Evolutionary conservation across 2,329 filamentous ascomycete species (phyloP), one percentile per base, ranked within the genome.

Genomic region (Verruconis gallopava): DNA sequence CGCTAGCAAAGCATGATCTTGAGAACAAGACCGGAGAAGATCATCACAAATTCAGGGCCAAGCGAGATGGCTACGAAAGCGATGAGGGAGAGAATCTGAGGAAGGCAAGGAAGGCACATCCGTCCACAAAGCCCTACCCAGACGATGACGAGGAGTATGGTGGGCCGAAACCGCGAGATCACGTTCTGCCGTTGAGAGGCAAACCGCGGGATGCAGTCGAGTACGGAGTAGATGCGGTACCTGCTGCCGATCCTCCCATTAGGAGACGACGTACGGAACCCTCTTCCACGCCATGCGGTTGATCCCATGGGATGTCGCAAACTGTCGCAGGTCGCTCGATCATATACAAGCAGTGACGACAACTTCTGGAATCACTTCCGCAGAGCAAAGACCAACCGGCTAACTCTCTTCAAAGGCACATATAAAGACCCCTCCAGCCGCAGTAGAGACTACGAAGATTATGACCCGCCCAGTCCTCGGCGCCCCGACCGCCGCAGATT

Each of bases 21-120:
- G 57, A 60, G 47, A 43, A 48, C 21, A 60, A 59, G 48, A 53
- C 50, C 43, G 40, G 52, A 21, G 47, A 47, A 15, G 46, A 46
- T 25, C 49, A 60, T 33, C 49, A 49, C 28, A 46, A 51, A 30
- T 60, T 60, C 46, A 44, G 57, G 19, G 52, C 57, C 21, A 52
- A 52, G 47, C 48, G 57, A 32, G 54, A 59, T 47, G 57, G 56
- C 13, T 60, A 60, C 47, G 55, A 57, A 44, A 54, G 50, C 36
- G 57, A 60, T 37, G 57, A 60, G 40, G 57, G 57, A 15, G 57
- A 60, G 21, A 34, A 21, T 18, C 38, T 44, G 38, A 45, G 41
- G 33, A 51, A 54, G 46, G 47, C 49, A 37, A 48, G 47, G 45
- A 46, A 40, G 37, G 21, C 25, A 30, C n/a, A n/a, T n/a, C 25